Base-by-base conservation (phyloP, 805 yeast genomes). In the Zygoascus flipseniorum region DNA sequence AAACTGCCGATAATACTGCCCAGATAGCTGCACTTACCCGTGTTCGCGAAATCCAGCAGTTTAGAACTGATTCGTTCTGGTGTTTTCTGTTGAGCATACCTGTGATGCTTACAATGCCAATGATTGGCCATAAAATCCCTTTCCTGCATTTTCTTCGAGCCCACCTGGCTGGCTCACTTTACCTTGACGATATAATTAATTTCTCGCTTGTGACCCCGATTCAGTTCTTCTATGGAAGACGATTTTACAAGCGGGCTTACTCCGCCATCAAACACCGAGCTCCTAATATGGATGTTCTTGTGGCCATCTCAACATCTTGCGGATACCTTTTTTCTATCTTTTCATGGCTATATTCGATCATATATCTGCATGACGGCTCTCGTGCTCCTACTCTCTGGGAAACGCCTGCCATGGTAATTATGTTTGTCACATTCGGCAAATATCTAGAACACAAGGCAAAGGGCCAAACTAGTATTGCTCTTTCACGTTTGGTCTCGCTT, bases 281-380 rank as follows among this genome's bases (percentile, higher is more conserved):
- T n/a, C 82, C 87, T 23, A 89, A 92, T 8, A 95, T 93, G 99
- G 99, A 93, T 68, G 86, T 92, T 1, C 74, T 93, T 55, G 89
- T 93, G 39, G 82, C 86, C 51, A 74, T 86, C 19, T 88, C 97
- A 2, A 89, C 97, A 0, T 70, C 83, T 48, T 81, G 86, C 20
- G 87, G 97, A 4, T 93, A 81, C 64, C 48, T 73, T 5, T 92
- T 87, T 62, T 89, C 97, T 0, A 65, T 85, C 1, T 66, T 80
- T 26, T 78, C 93, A 0, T 79, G 89, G 56, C 31, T 77, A 0
- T 67, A 74, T 37, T 74, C 71, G 2, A 48, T 72, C 16, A 23
- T 60, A 14, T 43, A 51, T 8, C n/a, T 46, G 14, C 39, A 46
- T 32, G 49, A 46, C 31, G 56, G 57, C 6, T 49, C 54, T 11